These are phyloP conservation scores for Tulasnella sp. DNA, from an alignment of 768 basidiomycete species.

Conservation along the genomic window DNA sequence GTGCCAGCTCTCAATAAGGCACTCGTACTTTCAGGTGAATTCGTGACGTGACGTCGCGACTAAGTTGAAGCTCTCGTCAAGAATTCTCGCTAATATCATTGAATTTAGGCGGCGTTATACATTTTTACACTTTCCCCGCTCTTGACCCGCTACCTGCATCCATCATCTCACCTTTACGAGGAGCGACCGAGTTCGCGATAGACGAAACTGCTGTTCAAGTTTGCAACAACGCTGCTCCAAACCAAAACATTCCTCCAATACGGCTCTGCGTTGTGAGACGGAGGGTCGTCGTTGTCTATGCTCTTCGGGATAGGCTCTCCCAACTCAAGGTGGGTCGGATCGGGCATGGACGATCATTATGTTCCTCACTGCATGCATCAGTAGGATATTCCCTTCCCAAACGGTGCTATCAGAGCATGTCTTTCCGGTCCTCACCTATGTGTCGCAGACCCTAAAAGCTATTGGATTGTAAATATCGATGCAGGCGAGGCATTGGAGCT, in stretches of 20 bases:
- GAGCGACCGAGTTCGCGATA: slow-evolving; percentile 68
- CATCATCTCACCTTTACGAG: slow-evolving; percentile 62
- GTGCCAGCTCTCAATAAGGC: slow-evolving; percentile 63
- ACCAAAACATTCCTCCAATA: slow-evolving; percentile 37
- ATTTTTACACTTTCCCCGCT: slow-evolving; percentile 71
- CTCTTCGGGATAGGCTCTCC: slow-evolving; percentile 49
- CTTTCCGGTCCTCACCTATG: slow-evolving; percentile 55
- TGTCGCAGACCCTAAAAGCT: slow-evolving; percentile 58
- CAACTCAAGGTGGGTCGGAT: slow-evolving; percentile 24
- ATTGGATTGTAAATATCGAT: slow-evolving; percentile 73
- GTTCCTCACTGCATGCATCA: background rate
- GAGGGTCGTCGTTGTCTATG: slow-evolving; percentile 48
- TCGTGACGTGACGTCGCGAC: background rate
- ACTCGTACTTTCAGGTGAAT: slow-evolving; percentile 61
- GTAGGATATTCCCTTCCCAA: slow-evolving; percentile 6
- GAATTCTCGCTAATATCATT: background rate
- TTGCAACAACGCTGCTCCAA: slow-evolving; percentile 23
- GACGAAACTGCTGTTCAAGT: slow-evolving; percentile 41
- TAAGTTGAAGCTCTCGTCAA: no score
- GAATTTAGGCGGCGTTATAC: slow-evolving; percentile 35
- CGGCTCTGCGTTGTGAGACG: slow-evolving; percentile 69
- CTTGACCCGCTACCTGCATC: slow-evolving; percentile 55
- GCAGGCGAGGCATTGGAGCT: slow-evolving; percentile 56
- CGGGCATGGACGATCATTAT: background rate
- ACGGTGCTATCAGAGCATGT: slow-evolving; percentile 44